A percentile compares a stretch with the other conserved stretches of the same genome.
These are phyloP conservation scores for Kwoniella sp. DNA, from an alignment of 768 basidiomycete species.

Conservation along the genomic window DNA sequence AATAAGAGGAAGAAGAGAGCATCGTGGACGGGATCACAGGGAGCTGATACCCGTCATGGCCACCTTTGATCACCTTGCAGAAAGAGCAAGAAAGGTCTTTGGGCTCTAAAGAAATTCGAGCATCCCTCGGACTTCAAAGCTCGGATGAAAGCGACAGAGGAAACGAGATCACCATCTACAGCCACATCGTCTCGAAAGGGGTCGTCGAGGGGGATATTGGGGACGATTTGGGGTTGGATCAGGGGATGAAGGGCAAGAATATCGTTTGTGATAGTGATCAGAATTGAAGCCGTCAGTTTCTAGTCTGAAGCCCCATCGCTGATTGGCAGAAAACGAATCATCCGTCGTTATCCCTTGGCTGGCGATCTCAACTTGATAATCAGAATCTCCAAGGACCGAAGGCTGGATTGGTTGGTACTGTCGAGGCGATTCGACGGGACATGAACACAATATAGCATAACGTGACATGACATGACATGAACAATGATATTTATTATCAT, in stretches of 20 bases:
- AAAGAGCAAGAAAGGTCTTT: constrained; percentile 72
- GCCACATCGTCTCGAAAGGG: background rate
- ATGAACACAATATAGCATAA: background rate
- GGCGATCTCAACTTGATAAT: too few species aligned
- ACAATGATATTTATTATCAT: background rate
- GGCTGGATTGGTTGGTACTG: too few species aligned
- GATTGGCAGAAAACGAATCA: too few species aligned
- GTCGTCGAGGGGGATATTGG: background rate
- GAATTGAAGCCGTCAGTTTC: too few species aligned
- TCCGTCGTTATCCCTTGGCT: too few species aligned
- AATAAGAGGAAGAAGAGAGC: too few species aligned
- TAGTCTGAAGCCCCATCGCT: too few species aligned
- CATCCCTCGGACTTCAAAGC: constrained; percentile 81
- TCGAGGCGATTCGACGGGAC: background rate
- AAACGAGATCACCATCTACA: background rate
- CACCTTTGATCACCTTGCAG: background rate
- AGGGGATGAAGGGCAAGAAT: constrained; percentile 3
- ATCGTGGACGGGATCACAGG: too few species aligned
- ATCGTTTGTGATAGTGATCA: background rate
- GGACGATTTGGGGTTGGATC: constrained; percentile 8
- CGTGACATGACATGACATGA: background rate
- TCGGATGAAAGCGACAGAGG: constrained; percentile 55
- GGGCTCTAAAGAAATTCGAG: constrained; percentile 65
- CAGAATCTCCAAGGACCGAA: too few species aligned
- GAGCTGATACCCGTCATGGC: too few species aligned